These are phyloP conservation scores for Hymenoscyphus fructigenus DNA, from an alignment of 2,329 filamentous ascomycete species.

Conservation along the genomic window DNA sequence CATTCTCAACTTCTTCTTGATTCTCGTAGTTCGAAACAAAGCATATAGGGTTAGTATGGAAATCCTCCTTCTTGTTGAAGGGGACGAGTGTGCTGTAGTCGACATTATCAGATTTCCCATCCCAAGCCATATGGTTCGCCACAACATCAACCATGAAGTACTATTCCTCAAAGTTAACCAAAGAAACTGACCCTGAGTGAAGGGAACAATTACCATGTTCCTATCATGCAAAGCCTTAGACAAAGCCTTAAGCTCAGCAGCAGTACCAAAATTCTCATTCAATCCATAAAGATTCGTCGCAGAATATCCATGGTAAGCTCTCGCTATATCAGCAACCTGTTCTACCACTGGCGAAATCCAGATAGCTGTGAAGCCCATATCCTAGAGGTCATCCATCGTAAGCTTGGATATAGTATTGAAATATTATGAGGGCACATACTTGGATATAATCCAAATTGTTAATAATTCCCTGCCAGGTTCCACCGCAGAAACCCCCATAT, in stretches of 20 bases:
- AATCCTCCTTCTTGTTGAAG: conserved; percentile 20
- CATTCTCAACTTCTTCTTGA: conserved; percentile 33
- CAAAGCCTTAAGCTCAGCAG: conserved; percentile 45
- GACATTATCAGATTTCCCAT: conserved; percentile 14
- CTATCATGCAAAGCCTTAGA: conserved; percentile 41
- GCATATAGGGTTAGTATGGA: conserved; percentile 18
- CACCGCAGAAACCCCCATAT: conserved; percentile 45
- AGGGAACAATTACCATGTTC: too few species aligned
- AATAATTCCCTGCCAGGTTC: conserved; percentile 50
- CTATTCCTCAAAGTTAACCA: conserved; percentile 8
- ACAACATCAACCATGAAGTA: conserved; percentile 52
- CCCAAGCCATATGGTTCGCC: conserved; percentile 45
- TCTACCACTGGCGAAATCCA: conserved; percentile 44
- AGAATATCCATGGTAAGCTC: conserved; percentile 51
- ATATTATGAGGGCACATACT: conserved; percentile 33
- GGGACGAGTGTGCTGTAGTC: conserved; percentile 24
- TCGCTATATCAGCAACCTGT: conserved; percentile 38
- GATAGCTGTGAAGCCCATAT: conserved; percentile 23
- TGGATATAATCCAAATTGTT: conserved; percentile 51
- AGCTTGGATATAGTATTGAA: background rate
- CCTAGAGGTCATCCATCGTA: background rate
- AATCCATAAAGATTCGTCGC: conserved; percentile 44
- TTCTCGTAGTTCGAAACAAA: conserved; percentile 36
- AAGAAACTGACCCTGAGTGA: too few species aligned
- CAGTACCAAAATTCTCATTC: conserved; percentile 48